Conservation (phyloP, 2,329 filamentous ascomycete species). For the Pezicula rhizophila region DNA sequence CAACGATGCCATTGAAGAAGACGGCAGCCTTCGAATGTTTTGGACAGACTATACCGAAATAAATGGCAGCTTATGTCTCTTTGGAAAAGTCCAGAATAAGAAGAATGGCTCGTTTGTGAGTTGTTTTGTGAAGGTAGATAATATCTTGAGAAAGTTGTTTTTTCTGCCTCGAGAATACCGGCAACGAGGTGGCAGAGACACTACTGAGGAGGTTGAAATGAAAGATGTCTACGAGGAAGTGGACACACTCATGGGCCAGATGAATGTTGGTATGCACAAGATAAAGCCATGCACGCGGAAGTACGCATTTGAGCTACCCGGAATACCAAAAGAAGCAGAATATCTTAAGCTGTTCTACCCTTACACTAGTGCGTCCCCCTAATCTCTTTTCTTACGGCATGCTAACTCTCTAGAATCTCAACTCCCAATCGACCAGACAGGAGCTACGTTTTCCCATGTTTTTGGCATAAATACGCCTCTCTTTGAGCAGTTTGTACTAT, state of each 20-base stretch:
- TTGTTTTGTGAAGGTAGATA: slow-evolving; percentile 94
- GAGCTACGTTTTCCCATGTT: slow-evolving; percentile 88
- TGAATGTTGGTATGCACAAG: slow-evolving; percentile 84
- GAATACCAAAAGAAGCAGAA: slow-evolving; percentile 79
- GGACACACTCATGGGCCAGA: slow-evolving; percentile 77
- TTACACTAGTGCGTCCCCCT: slow-evolving; percentile 60
- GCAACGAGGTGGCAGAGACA: slow-evolving; percentile 60
- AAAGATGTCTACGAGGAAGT: slow-evolving; percentile 86
- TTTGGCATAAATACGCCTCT: slow-evolving; percentile 91
- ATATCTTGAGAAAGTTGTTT: slow-evolving; percentile 85
- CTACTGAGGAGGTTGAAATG: slow-evolving; percentile 76
- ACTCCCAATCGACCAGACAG: slow-evolving; percentile 63
- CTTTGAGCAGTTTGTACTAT: slow-evolving; percentile 97
- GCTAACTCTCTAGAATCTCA: slow-evolving; percentile 46
- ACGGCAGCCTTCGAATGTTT: slow-evolving; percentile 89
- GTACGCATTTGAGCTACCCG: slow-evolving; percentile 89
- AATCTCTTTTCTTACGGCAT: background rate
- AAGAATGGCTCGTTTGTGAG: slow-evolving; percentile 73
- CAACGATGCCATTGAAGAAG: slow-evolving; percentile 83
- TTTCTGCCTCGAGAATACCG: slow-evolving; percentile 75
- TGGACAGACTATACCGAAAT: slow-evolving; percentile 96
- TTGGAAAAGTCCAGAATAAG: slow-evolving; percentile 93
- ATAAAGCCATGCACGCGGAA: slow-evolving; percentile 86
- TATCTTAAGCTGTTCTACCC: slow-evolving; percentile 97
- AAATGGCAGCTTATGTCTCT: slow-evolving; percentile 85